A percentile compares a stretch with the other conserved stretches of the same genome.
Conservation (phyloP, 169 alveolate genomes). For the Amoebophrya sp. region DNA sequence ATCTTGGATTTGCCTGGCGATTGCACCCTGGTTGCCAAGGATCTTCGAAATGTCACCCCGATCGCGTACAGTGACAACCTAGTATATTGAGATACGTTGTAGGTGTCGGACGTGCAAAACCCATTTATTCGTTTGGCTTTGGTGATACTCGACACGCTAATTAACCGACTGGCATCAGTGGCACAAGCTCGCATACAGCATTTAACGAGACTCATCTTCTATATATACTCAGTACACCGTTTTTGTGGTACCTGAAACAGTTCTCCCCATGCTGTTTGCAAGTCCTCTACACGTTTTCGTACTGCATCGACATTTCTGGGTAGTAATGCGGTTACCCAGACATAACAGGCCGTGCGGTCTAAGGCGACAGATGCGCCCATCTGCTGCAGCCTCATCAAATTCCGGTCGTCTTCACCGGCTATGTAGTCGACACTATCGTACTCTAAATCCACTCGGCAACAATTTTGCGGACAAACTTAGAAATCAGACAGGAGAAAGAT, state of each 20-base stretch:
- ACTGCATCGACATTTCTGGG: background rate
- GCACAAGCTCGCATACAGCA: too few relatives aligned
- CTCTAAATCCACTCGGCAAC: background rate
- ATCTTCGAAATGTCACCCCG: background rate
- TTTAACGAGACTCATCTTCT: too few relatives aligned
- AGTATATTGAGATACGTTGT: background rate
- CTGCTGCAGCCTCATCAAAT: constrained; percentile 24
- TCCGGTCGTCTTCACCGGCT: constrained; percentile 10
- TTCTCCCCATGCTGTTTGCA: background rate
- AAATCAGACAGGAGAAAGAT: too few relatives aligned
- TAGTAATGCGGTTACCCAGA: background rate
- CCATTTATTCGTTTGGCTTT: too few relatives aligned
- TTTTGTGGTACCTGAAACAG: background rate
- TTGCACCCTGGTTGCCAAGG: background rate
- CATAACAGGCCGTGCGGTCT: background rate
- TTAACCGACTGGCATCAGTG: too few relatives aligned
- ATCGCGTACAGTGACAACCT: background rate
- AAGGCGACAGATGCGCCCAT: background rate
- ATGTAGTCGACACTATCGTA: background rate
- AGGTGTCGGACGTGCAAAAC: too few relatives aligned
- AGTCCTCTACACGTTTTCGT: background rate
- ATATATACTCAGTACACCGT: too few relatives aligned
- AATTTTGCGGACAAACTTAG: too few relatives aligned
- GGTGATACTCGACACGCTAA: background rate
- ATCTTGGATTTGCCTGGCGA: background rate